Evolutionary conservation across 1,284 basidiomycete species (phyloP).

Genomic region (Rhodotorula sp.): DNA sequence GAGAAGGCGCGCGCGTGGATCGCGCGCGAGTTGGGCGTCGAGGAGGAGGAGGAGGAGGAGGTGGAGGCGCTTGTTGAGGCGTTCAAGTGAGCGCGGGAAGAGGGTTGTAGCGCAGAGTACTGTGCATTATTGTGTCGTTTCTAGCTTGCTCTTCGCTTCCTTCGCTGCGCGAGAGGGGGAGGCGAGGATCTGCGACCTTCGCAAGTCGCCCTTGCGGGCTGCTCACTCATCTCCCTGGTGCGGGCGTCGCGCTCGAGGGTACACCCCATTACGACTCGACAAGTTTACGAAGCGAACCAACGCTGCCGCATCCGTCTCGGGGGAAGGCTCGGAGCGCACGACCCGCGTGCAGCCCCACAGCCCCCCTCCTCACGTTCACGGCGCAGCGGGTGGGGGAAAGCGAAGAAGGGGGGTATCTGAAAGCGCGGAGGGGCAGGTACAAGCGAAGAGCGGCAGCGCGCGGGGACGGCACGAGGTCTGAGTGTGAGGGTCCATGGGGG

Average conservation of each 20-base stretch:
- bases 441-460: neutral
- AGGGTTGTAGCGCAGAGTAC: too few relatives aligned
- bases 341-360: neutral
- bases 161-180: too few relatives aligned
- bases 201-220: too few relatives aligned
- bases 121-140: too few relatives aligned
- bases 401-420: neutral
- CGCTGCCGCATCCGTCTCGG: too few relatives aligned
- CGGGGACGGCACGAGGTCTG: neutral
- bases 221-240: too few relatives aligned
- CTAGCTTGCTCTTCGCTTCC: too few relatives aligned
- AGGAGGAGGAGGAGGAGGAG: neutral
- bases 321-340: neutral
- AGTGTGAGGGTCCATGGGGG: neutral
- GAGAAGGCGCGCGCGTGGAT: constrained; percentile 17
- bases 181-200: too few relatives aligned
- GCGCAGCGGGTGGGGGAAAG: neutral
- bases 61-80: neutral
- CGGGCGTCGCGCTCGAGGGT: too few relatives aligned
- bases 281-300: too few relatives aligned
- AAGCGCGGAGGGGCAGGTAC: neutral
- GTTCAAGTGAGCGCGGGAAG: neutral
- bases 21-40: neutral
- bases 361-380: too few relatives aligned
- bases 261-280: too few relatives aligned